Evolutionary conservation across 208 protist genomes (phyloP), one percentile per base, ranked within the genome.

Genomic region (Wallacemonas sp.): DNA sequence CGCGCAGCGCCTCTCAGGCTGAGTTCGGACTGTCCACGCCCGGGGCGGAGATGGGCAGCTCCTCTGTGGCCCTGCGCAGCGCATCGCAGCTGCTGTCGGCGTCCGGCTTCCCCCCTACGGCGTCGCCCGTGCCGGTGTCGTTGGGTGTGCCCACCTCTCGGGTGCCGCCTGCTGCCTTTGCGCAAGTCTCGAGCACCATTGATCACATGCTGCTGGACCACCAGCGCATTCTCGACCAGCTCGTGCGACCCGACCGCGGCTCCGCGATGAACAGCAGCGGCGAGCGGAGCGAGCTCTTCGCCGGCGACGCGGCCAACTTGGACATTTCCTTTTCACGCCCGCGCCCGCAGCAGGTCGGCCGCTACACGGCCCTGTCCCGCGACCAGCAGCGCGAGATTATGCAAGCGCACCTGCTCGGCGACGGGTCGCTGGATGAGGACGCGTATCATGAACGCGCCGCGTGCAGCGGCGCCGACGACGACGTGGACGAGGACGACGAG

Each of bases 201-300:
- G 84, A 93, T 39, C 26, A 77, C 42, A 96, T 96, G 90, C 75
- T 96, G 39, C 76, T 74, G 18, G 86, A 92, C 41, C 83, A 91
- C 49, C 80, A 86, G 52, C 63, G 70, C 14, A 67, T 93, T 22
- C 64, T 95, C 14, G 64, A 83, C 10, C 54, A 77, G 42, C 82
- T 94, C 31, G 57, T 78, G 12, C 52, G 52, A 31, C 82, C 81
- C 48, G 71, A 81, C 26, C 65, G 55, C 33, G 38, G n/a, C 1
- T 12, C n/a, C n/a, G 44, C 18, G 23, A 31, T 5, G 32, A 33
- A 16, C 16, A 54, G 52, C 23, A 29, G 23, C 59, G 45, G 14
- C 44, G 26, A 66, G 39, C 61, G 46, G 23, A 50, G 57, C 25
- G 57, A 45, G 3, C 22, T 64, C 31, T 59, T 59, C 31, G 12